Evolutionary conservation across 164 flowering plant species (phyloP), one percentile per base, ranked within the genome.

Genomic region (Pachysandra terminalis): DNA sequence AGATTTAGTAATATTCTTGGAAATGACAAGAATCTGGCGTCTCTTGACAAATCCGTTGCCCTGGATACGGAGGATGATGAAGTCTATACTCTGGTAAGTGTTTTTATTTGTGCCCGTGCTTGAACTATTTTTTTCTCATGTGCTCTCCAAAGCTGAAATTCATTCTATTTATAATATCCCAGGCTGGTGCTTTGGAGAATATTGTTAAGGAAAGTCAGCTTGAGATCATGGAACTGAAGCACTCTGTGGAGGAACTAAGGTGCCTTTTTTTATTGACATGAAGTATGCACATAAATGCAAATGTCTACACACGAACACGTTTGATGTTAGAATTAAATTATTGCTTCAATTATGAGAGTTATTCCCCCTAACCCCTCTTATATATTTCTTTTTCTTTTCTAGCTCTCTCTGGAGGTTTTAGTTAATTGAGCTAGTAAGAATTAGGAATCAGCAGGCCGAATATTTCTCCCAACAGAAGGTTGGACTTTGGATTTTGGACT

Each of bases 161-260:
- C 40, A 17, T 28, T 59, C 27, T 51, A 40, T 73, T 4, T 64
- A 27, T 59, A 22, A 23, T 53, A 25, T 68, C 65, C 73, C 51
- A 93, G 98, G 96, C 96, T 73, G 90, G 91, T 79, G 95, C 95
- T 63, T 75, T 91, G 79, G 97, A 94, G 83, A 84, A 90, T 67
- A 88, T 91, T 67, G 86, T 94, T 22, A 91, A 86, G 80, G 87
- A 84, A 78, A 86, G 93, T 71, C 98, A 91, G 81, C 78, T 91
- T 61, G 87, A 91, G 81, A 94, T 94, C 58, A 81, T 91, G 70
- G 96, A 91, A 73, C 87, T 91, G 55, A 84, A 81, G 71, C 94
- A 86, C 82, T 77, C 88, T 60, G 83, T 85, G 64, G 98, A 88
- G 49, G 86, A 88, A 72, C 79, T 91, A 68, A 88, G 97, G 98